Evolutionary conservation across 495 filamentous ascomycete species (phyloP).

Genomic region (Lasiosphaeria miniovina): DNA sequence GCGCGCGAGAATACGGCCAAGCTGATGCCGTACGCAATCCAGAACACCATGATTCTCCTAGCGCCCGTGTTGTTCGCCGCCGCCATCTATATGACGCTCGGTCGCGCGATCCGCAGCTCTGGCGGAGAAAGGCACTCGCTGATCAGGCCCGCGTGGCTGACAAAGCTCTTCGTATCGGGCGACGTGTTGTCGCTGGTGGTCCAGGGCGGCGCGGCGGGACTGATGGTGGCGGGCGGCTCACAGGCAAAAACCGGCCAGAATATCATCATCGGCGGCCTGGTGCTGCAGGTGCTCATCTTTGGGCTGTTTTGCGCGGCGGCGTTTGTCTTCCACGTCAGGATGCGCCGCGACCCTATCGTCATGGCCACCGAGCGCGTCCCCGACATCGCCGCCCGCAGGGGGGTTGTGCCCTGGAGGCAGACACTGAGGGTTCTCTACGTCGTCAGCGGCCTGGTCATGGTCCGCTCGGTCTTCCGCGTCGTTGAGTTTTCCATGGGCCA

Average conservation of each 20-base stretch:
- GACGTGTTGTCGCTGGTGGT: constrained; percentile 39
- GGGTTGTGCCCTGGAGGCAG: constrained; percentile 40
- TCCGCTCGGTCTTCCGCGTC: constrained; percentile 58
- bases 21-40: constrained; percentile 24
- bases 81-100: constrained; percentile 52
- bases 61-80: constrained; percentile 37
- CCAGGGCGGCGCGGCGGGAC: constrained; percentile 29
- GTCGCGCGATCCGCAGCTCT: constrained; percentile 38
- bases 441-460: constrained; percentile 53
- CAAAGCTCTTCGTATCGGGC: constrained; percentile 39
- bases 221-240: constrained; percentile 26
- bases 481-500: constrained; percentile 58
- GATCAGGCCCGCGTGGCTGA: constrained; percentile 39
- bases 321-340: constrained; percentile 31
- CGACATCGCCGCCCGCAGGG: neutral
- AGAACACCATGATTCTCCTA: constrained; percentile 17
- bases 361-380: neutral
- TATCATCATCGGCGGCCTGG: constrained; percentile 41
- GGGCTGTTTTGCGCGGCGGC: constrained; percentile 44
- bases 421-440: constrained; percentile 52
- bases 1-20: constrained; percentile 20
- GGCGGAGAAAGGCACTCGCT: constrained; percentile 32
- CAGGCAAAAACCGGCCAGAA: constrained; percentile 33
- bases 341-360: neutral
- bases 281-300: constrained; percentile 51